These are phyloP conservation scores for Candida glucosophila DNA, from an alignment of 1,139 yeast species.

Conservation along the genomic window DNA sequence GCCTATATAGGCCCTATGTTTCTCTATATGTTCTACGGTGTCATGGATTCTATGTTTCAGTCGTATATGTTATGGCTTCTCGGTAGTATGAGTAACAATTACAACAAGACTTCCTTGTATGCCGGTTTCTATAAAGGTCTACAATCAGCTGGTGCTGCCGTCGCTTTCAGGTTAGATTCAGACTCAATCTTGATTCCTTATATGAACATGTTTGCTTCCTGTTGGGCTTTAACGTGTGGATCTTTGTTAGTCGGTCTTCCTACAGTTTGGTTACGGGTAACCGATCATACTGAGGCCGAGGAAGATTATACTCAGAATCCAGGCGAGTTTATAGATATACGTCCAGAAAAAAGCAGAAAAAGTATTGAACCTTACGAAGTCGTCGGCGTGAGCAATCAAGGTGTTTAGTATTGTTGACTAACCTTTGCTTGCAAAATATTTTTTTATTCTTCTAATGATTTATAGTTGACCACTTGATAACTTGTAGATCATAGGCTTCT, in stretches of 20 bases:
- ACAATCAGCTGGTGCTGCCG: slow-evolving; percentile 58
- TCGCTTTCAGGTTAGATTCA: slow-evolving; percentile 54
- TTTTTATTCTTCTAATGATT: too few relatives aligned
- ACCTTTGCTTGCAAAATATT: too few relatives aligned
- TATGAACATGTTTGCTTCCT: slow-evolving; percentile 39
- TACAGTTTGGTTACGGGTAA: slow-evolving; percentile 31
- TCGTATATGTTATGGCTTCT: slow-evolving; percentile 47
- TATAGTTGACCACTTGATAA: too few relatives aligned
- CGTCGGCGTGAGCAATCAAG: slow-evolving; percentile 14
- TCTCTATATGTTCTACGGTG: slow-evolving; percentile 53
- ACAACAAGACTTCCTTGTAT: slow-evolving; percentile 47
- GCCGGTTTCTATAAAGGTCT: slow-evolving; percentile 58
- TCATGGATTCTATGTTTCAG: slow-evolving; percentile 51
- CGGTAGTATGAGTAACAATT: slow-evolving; percentile 52
- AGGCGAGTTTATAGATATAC: too few relatives aligned
- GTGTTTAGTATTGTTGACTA: too few relatives aligned
- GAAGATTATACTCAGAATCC: slow-evolving; percentile 19
- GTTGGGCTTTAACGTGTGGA: slow-evolving; percentile 50
- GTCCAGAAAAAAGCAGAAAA: too few relatives aligned
- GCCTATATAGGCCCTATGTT: slow-evolving; percentile 51
- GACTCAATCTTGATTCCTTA: slow-evolving; percentile 38
- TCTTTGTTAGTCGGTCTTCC: slow-evolving; percentile 36
- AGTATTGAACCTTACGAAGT: too few relatives aligned
- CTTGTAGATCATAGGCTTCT: too few relatives aligned
- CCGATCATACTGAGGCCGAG: slow-evolving; percentile 36